phyloP scores from a whole-genome alignment of 768 basidiomycete species.

The Phanerochaete sordida region DNA sequence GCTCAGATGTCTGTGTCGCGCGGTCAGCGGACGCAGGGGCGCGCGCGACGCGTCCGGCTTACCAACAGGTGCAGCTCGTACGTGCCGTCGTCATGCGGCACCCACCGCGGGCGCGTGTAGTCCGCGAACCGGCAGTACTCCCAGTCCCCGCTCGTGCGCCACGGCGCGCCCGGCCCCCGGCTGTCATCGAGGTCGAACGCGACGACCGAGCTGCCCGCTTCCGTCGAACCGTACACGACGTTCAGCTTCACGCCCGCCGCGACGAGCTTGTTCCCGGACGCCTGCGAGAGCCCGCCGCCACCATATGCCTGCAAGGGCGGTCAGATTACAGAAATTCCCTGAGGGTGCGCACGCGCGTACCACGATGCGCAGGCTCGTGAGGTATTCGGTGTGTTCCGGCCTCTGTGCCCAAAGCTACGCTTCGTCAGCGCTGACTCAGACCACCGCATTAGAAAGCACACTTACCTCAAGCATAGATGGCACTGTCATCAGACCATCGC shows the following conservation, averaged over 20 bases:
- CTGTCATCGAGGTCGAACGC: slow-evolving; percentile 6
- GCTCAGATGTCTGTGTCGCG: slow-evolving; percentile 9
- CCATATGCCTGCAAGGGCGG: slow-evolving; percentile 13
- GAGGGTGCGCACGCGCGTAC: too few species aligned
- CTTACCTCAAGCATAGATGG: slow-evolving; percentile 14
- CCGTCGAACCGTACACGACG: slow-evolving; percentile 16
- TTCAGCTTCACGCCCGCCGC: slow-evolving; percentile 13
- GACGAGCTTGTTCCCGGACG: slow-evolving; percentile 15
- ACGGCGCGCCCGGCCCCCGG: neutral
- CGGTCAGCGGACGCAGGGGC: too few species aligned
- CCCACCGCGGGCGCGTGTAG: slow-evolving; percentile 5
- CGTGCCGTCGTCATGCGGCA: slow-evolving; percentile 13
- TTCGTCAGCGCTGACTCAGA: neutral
- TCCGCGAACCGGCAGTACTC: slow-evolving; percentile 2
- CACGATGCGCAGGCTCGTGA: slow-evolving; percentile 8
- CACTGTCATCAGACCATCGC: slow-evolving; percentile 6
- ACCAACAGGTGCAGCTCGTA: slow-evolving; percentile 14
- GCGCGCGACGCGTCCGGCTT: neutral
- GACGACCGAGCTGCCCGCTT: slow-evolving; percentile 8
- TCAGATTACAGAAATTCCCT: too few species aligned
- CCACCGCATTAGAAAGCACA: neutral
- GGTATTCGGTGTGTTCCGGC: slow-evolving; percentile 11
- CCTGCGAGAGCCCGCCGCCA: slow-evolving; percentile 15
- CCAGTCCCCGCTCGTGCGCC: slow-evolving; percentile 10
- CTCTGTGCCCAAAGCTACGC: slow-evolving; percentile 17